Evolutionary conservation across 129 eudicot genomes (phyloP).

Genomic region (Rutidosis leptorrhynchoides): DNA sequence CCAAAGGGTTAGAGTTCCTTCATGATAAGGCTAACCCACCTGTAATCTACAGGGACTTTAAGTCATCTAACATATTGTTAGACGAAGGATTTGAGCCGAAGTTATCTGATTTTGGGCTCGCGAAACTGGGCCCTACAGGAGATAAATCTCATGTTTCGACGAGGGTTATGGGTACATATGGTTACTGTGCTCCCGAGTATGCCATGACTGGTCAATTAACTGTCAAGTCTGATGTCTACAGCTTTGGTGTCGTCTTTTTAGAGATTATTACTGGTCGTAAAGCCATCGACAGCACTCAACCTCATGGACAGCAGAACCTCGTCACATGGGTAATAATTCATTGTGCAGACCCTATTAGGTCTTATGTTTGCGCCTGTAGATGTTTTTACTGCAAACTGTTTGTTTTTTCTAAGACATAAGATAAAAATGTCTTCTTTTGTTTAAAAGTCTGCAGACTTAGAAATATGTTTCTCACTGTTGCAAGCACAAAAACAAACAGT

Average conservation of each 20-base stretch:
- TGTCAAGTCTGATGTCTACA: conserved; percentile 58
- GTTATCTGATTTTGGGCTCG: conserved; percentile 69
- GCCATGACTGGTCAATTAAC: conserved; percentile 67
- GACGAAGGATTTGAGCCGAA: conserved; percentile 53
- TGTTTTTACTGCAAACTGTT: too few relatives aligned
- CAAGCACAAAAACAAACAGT: too few relatives aligned
- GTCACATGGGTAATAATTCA: conserved; percentile 48
- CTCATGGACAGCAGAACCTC: conserved; percentile 52
- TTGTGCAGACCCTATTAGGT: too few relatives aligned
- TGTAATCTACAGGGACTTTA: conserved; percentile 66
- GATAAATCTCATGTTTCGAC: conserved; percentile 71
- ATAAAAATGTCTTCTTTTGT: too few relatives aligned
- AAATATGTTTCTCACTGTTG: too few relatives aligned
- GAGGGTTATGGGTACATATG: conserved; percentile 73
- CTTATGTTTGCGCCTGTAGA: too few relatives aligned
- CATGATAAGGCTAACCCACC: conserved; percentile 69
- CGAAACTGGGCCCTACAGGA: conserved; percentile 72
- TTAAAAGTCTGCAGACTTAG: too few relatives aligned
- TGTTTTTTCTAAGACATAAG: too few relatives aligned
- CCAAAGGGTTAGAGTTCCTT: conserved; percentile 69
- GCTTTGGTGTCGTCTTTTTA: conserved; percentile 63
- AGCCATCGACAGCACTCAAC: conserved; percentile 50
- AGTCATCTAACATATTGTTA: conserved; percentile 62
- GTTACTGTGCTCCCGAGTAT: conserved; percentile 75
- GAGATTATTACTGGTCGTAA: conserved; percentile 73